Evolutionary conservation across 2,329 filamentous ascomycete species (phyloP), one percentile per base, ranked within the genome.

Genomic region (Pleurostoma richardsiae): DNA sequence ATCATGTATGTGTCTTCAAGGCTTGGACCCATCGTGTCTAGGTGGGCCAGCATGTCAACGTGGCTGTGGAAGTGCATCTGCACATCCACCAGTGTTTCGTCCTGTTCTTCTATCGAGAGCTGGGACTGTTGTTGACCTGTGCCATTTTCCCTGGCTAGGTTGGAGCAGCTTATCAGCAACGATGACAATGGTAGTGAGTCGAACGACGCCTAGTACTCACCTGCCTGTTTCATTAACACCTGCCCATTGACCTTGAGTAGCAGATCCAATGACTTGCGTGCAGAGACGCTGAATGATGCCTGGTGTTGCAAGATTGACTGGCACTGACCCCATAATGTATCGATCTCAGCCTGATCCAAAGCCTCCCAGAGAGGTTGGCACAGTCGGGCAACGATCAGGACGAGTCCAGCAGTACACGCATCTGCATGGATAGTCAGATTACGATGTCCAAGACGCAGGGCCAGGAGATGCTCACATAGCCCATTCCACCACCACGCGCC

Each of bases 401-500:
- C 54, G 4, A 56, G 41, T 19, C 54, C 54, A 5, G 49, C 54
- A 4, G 54, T 56, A 29, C 52, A 54, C 4, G 54, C 47, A 30
- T 54, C 52, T 55, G 33, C 29, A 27, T 8, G 28, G 5, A 29
- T 30, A 30, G n/a, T 28, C n/a, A 28, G 28, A 10, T 40, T n/a
- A 4, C 11, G 8, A 36, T 36, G 6, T 30, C 4, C n/a, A 30
- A 19, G 28, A 10, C 30, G 19, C 10, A 28, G 40, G 26, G 29
- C n/a, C 41, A 29, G 6, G 19, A 30, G 26, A 30, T 10, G 11
- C 52, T 30, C 47, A 56, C 54, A 56, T 4, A 56, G 44, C 1
- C 46, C 54, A 44, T 56, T 51, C 54, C 54, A 56, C 49, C 54
- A 56, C 54, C 54, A 56, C 10, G 52, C 54, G 4, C 46, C 52